A percentile compares a stretch with the other conserved stretches of the same genome.
Conservation (phyloP, 352 stramenopile species). For the Globisporangium megalacanthum region DNA sequence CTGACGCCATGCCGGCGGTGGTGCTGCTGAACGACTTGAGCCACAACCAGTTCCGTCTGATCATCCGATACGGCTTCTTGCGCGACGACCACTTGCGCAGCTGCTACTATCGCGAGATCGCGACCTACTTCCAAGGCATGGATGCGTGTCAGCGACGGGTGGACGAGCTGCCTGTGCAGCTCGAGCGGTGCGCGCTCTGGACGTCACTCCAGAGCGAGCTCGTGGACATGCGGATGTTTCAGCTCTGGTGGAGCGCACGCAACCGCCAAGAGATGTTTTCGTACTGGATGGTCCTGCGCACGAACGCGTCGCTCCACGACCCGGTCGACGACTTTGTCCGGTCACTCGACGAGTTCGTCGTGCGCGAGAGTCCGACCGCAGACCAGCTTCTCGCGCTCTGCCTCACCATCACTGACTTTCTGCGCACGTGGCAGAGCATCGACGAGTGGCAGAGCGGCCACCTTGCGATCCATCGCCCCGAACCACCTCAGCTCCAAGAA, state of each 20-base stretch:
- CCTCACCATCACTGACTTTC: constrained; percentile 75
- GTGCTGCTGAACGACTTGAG: constrained; percentile 69
- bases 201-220: constrained; percentile 52
- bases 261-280: constrained; percentile 80
- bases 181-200: constrained; percentile 72
- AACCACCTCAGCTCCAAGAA: constrained; percentile 63
- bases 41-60: constrained; percentile 67
- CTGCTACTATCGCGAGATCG: constrained; percentile 74
- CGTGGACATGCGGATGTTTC: constrained; percentile 86
- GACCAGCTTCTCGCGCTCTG: constrained; percentile 66
- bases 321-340: constrained; percentile 77
- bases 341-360: constrained; percentile 72
- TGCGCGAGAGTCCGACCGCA: constrained; percentile 46
- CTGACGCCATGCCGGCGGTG: not conserved
- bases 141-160: constrained; percentile 66
- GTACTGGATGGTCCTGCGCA: constrained; percentile 68
- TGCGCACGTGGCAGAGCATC: constrained; percentile 59
- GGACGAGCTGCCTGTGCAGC: constrained; percentile 73
- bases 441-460: constrained; percentile 13
- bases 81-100: constrained; percentile 51
- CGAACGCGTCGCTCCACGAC: constrained; percentile 61
- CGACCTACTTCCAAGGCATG: constrained; percentile 67
- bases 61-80: constrained; percentile 70
- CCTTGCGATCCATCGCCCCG: constrained; percentile 32
- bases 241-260: constrained; percentile 74